Base-by-base conservation (phyloP, 2,329 filamentous ascomycete genomes). In the Epichloe elymi region DNA sequence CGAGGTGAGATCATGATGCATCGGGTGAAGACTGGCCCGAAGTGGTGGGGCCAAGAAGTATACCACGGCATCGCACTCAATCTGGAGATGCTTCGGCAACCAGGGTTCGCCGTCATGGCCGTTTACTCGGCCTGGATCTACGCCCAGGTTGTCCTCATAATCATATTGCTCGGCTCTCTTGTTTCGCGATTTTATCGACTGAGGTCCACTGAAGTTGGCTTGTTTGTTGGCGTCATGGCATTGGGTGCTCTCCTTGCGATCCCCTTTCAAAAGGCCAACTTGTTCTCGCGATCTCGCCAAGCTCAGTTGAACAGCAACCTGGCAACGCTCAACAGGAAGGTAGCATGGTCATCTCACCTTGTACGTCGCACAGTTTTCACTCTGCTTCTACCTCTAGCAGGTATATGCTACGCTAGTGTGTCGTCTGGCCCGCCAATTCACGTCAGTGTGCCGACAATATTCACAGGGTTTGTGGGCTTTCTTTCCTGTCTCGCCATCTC, bases 51-150 rank as follows among this genome's bases (percentile, higher is more conserved):
- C 46, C 78, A 90, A 63, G 86, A 90, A 62, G 75, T 88, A 20
- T 80, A 80, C 64, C 85, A 86, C 43, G 86, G 85, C 10, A 60
- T 86, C 19, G 70, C 79, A 17, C 71, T 91, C 43, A 82, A 77
- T 46, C 63, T 77, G 19, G 79, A 82, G 59, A 89, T 90, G 85
- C 70, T 88, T 48, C 76, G 75, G 38, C 86, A 90, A 61, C 78
- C 83, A 3, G 86, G 86, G 0, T 90, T 89, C 62, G 65, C 80
- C n/a, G 67, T 88, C 33, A 71, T 90, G 60, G 76, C 83, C 1
- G 54, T 86, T n/a, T 90, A 90, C 63, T 71, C 82, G 14, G 82
- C 77, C 6, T 90, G 86, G 86, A 85, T 88, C 44, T 88, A 89
- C 63, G 83, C 83, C 2, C 83, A 89, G 59, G 74, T 88, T 2